phyloP scores from a whole-genome alignment of 148 eudicot genomes.

The Dysphania ambrosioides region DNA sequence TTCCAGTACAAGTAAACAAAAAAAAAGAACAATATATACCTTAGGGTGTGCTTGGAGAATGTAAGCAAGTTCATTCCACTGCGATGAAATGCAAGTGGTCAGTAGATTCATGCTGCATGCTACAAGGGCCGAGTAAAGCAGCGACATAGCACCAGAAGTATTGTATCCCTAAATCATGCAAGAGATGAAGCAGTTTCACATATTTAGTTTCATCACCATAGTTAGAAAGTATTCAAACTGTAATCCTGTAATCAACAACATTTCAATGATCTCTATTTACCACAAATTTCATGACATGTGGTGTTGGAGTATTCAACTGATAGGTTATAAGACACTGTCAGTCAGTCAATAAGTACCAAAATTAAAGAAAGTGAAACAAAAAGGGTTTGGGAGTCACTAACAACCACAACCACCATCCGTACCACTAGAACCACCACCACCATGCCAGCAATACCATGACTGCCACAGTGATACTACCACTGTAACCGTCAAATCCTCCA shows the following conservation, averaged over 20 bases:
- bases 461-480: too few relatives aligned
- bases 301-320: background rate
- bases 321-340: background rate
- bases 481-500: too few relatives aligned
- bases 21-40: slow-evolving; percentile 52
- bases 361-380: background rate
- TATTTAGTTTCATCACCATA: slow-evolving; percentile 8
- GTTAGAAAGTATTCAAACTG: background rate
- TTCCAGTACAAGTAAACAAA: too few relatives aligned
- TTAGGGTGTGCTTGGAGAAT: slow-evolving; percentile 65
- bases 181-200: slow-evolving; percentile 25
- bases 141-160: slow-evolving; percentile 38
- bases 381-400: background rate
- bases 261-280: background rate
- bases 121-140: slow-evolving; percentile 68
- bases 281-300: background rate
- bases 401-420: too few relatives aligned
- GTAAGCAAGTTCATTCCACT: slow-evolving; percentile 76
- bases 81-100: slow-evolving; percentile 70
- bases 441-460: too few relatives aligned
- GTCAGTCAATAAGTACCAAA: background rate
- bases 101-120: slow-evolving; percentile 73
- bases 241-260: background rate
- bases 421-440: too few relatives aligned
- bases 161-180: slow-evolving; percentile 46